Conservation (phyloP, 257 asterid genomes). For the Pogostemon cablin region DNA sequence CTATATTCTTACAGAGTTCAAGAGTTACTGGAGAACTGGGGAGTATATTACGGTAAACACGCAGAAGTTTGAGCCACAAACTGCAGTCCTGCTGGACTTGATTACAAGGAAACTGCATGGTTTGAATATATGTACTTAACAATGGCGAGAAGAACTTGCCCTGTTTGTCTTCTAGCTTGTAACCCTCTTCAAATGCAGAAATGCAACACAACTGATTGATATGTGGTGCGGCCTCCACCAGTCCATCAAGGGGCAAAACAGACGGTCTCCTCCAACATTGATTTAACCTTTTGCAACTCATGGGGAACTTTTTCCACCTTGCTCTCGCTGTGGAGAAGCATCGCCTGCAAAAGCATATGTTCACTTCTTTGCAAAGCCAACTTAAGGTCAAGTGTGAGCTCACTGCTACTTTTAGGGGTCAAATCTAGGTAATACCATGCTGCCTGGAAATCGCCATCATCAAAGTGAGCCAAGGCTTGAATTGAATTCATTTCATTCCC, state of each 20-base stretch:
- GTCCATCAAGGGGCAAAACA: slow-evolving; percentile 85
- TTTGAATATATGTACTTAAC: slow-evolving; percentile 67
- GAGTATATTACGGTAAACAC: slow-evolving; percentile 64
- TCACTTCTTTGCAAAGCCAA: slow-evolving; percentile 96
- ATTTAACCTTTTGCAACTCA: slow-evolving; percentile 79
- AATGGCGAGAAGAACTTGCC: slow-evolving; percentile 51
- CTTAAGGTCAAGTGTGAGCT: slow-evolving; percentile 92
- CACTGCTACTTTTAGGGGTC: slow-evolving; percentile 94
- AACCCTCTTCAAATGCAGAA: slow-evolving; percentile 75
- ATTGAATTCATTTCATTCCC: slow-evolving; percentile 91
- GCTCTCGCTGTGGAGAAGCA: slow-evolving; percentile 84
- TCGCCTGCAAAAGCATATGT: slow-evolving; percentile 97
- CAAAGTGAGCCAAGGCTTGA: slow-evolving; percentile 93
- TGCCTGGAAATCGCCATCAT: slow-evolving; percentile 85
- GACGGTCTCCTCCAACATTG: slow-evolving; percentile 84
- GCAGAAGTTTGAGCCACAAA: slow-evolving; percentile 92
- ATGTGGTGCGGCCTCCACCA: slow-evolving; percentile 83
- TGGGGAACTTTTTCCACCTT: slow-evolving; percentile 73
- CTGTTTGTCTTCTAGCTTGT: slow-evolving; percentile 51
- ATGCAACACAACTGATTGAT: slow-evolving; percentile 82
- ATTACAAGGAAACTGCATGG: slow-evolving; percentile 66
- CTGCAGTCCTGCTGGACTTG: slow-evolving; percentile 78
- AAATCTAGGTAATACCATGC: slow-evolving; percentile 96
- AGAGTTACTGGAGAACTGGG: slow-evolving; percentile 75
- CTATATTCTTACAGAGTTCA: slow-evolving; percentile 73